Conservation (phyloP, 148 eudicot genomes). For the Rhododendron ovatum region DNA sequence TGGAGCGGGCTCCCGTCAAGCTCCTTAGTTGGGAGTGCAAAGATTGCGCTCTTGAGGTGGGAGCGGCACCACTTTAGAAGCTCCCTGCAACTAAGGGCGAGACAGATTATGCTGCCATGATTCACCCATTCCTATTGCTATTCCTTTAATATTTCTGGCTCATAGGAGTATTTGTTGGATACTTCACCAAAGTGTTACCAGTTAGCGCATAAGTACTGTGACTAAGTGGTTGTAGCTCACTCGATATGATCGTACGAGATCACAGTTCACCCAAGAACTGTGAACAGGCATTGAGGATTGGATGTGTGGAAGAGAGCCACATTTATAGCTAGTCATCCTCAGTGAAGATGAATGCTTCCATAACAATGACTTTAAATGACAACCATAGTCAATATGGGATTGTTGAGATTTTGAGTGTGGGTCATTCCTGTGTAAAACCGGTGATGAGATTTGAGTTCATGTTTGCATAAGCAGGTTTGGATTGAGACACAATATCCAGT, state of each 20-base stretch:
- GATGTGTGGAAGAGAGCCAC: background rate
- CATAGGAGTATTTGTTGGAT: background rate
- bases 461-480: background rate
- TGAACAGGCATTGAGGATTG: background rate
- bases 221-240: background rate
- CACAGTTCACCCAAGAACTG: background rate
- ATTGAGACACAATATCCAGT: background rate
- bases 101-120: background rate
- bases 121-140: background rate
- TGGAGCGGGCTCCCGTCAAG: background rate
- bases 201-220: background rate
- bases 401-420: background rate
- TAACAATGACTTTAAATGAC: background rate
- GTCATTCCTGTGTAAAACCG: background rate
- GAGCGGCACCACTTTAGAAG: background rate
- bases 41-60: background rate
- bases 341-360: background rate
- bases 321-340: background rate
- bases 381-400: background rate
- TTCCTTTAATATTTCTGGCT: background rate
- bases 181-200: background rate
- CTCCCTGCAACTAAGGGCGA: background rate
- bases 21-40: background rate
- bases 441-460: background rate
- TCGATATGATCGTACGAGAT: background rate